Evolutionary conservation across 495 filamentous ascomycete species (phyloP), one percentile per base, ranked within the genome.

Genomic region (Antarctomyces pellizariae): DNA sequence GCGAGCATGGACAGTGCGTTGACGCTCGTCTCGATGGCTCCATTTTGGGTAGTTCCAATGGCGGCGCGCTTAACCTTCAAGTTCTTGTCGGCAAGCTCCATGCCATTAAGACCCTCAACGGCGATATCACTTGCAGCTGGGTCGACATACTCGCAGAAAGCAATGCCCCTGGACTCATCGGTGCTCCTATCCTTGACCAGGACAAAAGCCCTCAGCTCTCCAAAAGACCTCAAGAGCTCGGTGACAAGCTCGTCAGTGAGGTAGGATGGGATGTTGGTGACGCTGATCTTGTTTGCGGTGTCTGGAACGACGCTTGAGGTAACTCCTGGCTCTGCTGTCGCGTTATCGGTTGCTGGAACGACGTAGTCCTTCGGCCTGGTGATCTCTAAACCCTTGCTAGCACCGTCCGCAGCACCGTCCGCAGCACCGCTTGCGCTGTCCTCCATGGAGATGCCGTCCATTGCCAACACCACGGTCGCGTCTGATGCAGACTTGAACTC

Each of bases 1-100:
- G 86, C 86, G 42, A 99, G 82, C 77, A 95, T 83, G 16, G 82
- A 86, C 79, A 99, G 95, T 35, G 84, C 89, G 36, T 90, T 92
- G 34, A 95, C 83, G 14, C 83, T 72, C 72, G 92, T 84, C 38
- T 95, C 86, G 10, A 86, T 56, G 22, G 80, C 78, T 26, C 76
- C 55, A 7, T 77, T 80, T 46, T 99, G 86, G 14, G 78, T 83
- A 36, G 75, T 71, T 31, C 86, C 86, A 36, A 93, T 75, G 52
- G 79, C 89, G 29, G 86, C 86, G 39, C 78, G 75, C 32, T 67
- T 53, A 16, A 92, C 78, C 52, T 75, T 82, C 24, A 97, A 67
- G 36, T 68, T 61, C 32, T 73, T 71, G 32, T 89, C 82, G 22
- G 76, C 84, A 6, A 97, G 57, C 38, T 78, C 71, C 79, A 95